Conservation (phyloP, 164 flowering plant species). For the Pachysandra terminalis region DNA sequence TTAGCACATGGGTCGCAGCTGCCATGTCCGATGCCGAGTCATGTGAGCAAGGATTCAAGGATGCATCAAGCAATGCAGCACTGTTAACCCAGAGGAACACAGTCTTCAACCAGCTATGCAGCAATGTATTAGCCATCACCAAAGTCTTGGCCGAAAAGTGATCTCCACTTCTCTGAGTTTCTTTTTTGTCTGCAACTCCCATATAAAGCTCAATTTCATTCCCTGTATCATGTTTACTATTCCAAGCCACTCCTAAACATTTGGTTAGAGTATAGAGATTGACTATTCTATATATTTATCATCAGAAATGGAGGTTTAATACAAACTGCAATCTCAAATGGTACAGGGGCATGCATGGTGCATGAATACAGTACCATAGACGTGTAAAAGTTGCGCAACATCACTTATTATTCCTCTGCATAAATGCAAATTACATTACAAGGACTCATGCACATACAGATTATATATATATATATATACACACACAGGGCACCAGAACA, state of each 20-base stretch:
- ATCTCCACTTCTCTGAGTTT: not conserved
- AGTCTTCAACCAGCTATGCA: slow-evolving; percentile 17
- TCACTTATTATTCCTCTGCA: no score
- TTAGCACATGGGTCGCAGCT: slow-evolving; percentile 16
- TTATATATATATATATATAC: no score
- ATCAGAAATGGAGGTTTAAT: no score
- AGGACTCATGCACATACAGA: no score
- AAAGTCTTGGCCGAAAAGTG: slow-evolving; percentile 5
- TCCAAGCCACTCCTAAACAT: no score
- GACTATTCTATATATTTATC: not conserved
- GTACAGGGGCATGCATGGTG: no score
- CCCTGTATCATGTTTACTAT: not conserved
- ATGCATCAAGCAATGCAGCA: not conserved
- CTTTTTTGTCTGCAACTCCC: not conserved
- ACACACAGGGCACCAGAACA: not conserved
- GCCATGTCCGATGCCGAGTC: slow-evolving; percentile 24
- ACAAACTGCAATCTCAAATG: no score
- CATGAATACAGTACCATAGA: no score
- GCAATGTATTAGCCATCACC: slow-evolving; percentile 20
- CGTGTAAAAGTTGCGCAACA: no score
- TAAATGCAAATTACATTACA: no score
- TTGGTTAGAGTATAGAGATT: no score
- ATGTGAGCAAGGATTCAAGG: slow-evolving; percentile 21
- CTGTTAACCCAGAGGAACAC: slow-evolving; percentile 1
- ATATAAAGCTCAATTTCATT: not conserved